Conservation (phyloP, 1,139 yeast genomes). For the Hyphopichia burtonii region DNA sequence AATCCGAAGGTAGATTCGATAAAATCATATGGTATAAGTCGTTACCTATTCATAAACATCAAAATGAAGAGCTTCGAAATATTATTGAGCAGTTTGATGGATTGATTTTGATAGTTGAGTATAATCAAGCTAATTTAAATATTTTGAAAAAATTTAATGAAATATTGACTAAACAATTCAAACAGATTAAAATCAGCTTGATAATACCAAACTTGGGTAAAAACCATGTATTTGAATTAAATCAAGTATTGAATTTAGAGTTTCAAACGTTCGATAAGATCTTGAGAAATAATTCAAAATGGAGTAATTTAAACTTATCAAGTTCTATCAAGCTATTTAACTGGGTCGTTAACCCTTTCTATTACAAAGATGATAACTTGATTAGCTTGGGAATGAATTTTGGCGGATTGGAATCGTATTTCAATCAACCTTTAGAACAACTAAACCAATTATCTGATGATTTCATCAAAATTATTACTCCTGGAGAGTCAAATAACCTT, state of each 20-base stretch:
- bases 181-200: background rate
- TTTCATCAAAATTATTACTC: constrained; percentile 21
- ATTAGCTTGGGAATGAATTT: constrained; percentile 15
- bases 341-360: constrained; percentile 35
- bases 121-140: constrained; percentile 10
- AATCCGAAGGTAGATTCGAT: constrained; percentile 56
- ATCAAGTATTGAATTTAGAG: background rate
- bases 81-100: constrained; percentile 21
- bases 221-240: constrained; percentile 28
- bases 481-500: constrained; percentile 12
- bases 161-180: background rate
- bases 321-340: constrained; percentile 24
- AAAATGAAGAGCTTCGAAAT: constrained; percentile 14
- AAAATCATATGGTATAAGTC: constrained; percentile 56
- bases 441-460: constrained; percentile 26
- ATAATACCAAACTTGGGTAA: constrained; percentile 19
- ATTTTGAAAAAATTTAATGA: constrained; percentile 3
- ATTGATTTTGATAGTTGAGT: constrained; percentile 34
- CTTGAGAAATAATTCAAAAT: background rate
- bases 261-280: background rate
- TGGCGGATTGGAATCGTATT: constrained; percentile 28
- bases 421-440: constrained; percentile 34
- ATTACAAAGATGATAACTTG: constrained; percentile 24
- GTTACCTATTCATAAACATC: constrained; percentile 23
- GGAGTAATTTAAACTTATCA: constrained; percentile 12